These are phyloP conservation scores for Hyaloscypha variabilis DNA, from an alignment of 495 filamentous ascomycete species.

Conservation along the genomic window DNA sequence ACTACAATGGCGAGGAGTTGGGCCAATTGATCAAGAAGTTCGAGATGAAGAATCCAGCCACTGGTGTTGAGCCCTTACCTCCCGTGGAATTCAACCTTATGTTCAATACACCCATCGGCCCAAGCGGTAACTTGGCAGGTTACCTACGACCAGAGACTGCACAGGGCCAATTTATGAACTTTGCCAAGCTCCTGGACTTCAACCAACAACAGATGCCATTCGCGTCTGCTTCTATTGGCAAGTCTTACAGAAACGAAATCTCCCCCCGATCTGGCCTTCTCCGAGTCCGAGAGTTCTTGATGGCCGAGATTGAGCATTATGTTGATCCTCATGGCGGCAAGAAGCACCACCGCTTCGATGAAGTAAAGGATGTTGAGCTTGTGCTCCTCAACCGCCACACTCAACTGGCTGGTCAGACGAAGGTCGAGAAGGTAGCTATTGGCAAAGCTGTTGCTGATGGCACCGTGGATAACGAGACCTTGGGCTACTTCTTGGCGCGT, in stretches of 20 bases:
- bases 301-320: conserved; percentile 84
- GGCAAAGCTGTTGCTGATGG: conserved; percentile 60
- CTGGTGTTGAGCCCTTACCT: conserved; percentile 56
- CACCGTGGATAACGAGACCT: conserved; percentile 69
- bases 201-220: conserved; percentile 76
- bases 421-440: conserved; percentile 54
- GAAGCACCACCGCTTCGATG: conserved; percentile 69
- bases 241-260: conserved; percentile 81
- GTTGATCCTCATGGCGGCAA: conserved; percentile 74
- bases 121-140: conserved; percentile 57
- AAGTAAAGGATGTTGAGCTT: conserved; percentile 66
- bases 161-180: conserved; percentile 77
- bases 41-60: conserved; percentile 68
- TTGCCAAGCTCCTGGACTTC: conserved; percentile 76
- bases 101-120: conserved; percentile 76
- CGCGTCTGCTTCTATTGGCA: conserved; percentile 76
- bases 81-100: conserved; percentile 80
- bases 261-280: conserved; percentile 74
- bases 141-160: conserved; percentile 76
- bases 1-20: conserved; percentile 72
- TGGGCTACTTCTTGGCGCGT: conserved; percentile 70
- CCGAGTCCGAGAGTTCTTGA: conserved; percentile 78
- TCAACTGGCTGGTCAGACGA: conserved; percentile 62
- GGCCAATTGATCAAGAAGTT: conserved; percentile 72
- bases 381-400: conserved; percentile 59